Evolutionary conservation across 257 asterid genomes (phyloP), one percentile per base, ranked within the genome.

Genomic region (Scutellaria minor): DNA sequence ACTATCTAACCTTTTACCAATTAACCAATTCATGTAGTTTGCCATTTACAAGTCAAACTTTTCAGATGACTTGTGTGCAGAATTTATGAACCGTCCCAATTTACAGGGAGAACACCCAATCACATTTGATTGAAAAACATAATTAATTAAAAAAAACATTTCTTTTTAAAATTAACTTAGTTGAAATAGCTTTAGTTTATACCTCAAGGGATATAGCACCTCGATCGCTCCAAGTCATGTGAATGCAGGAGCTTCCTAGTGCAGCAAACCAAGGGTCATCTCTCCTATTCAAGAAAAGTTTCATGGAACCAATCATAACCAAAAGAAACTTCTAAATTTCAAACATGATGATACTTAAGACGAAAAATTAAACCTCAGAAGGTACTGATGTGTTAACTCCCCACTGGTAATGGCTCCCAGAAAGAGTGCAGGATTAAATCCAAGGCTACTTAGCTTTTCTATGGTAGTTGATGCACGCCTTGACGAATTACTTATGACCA

Each of bases 161-260:
- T 9, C 7, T 15, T 27, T 52, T 47, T 47, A 12, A 47, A 53
- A 68, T 18, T 27, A 18, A 67, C 37, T 40, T 58, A 46, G 50
- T 74, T 39, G 44, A 70, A 64, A 47, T 11, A 69, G 67, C 57
- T 53, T 59, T 35, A 63, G 72, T 68, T 31, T 31, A 72, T 82
- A 89, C 96, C 96, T 94, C 95, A 35, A 94, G 97, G 68, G 97
- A 89, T 88, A 94, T 85, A 78, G 97, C 96, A 64, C 97, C 99
- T 68, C 96, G 82, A 72, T 85, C 97, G 53, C 86, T 83, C 99
- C 97, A 94, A 63, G 97, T 94, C 85, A 94, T 81, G 82, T 94
- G 97, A 81, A 94, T 89, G 86, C 99, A 94, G 37, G 89, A 85
- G 56, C 82, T 85, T 64, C 99, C 99, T 22, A 94, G 75, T 45